Evolutionary conservation across 108 stramenopile species (phyloP), one percentile per base, ranked within the genome.

Genomic region (Fistulifera pelliculosa): DNA sequence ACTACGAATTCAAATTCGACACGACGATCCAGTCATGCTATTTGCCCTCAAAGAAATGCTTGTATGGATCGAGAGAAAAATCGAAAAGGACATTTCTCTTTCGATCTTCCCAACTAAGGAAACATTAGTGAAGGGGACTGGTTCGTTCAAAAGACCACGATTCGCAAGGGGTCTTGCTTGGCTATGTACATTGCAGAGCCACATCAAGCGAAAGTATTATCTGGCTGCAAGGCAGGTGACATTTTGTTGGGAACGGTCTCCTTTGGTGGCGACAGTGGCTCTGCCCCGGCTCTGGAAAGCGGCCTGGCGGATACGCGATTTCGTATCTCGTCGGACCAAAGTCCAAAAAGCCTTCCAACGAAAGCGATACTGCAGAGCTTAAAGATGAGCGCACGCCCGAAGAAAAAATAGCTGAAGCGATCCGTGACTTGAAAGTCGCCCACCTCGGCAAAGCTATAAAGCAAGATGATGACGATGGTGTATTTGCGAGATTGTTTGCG

Each of bases 341-440:
- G 42, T 15, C 47, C 25, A 50, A 64, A 27, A 60, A 62, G 25
- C n/a, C 55, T 26, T 31, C 66, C 12, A 15, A 47, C 13, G 69
- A 57, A 15, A 22, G 16, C 13, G 61, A 66, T 11, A 56, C 45
- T 13, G 38, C 47, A 2, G 63, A 58, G 27, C 61, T 61, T 1
- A 70, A 79, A 49, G 77, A 79, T 57, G 63, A 71, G 28, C 65
- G 77, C 21, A 69, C 38, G 31, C 47, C 47, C 28, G 40, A 62
- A 15, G 70, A 79, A 45, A 74, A 70, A 57, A 31, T 79, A 7
- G 52, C 66, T 4, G 73, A 79, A 41, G 77, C 72, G 5, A 45
- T 74, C 38, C 66, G 65, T 18, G 62, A 59, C 48, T 42, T 55
- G 48, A 71, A 69, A 47, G 49, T 79, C 13, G 64, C 26, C 1